Conservation (phyloP, 2,329 filamentous ascomycete species). For the Teratosphaeria zuluensis region DNA sequence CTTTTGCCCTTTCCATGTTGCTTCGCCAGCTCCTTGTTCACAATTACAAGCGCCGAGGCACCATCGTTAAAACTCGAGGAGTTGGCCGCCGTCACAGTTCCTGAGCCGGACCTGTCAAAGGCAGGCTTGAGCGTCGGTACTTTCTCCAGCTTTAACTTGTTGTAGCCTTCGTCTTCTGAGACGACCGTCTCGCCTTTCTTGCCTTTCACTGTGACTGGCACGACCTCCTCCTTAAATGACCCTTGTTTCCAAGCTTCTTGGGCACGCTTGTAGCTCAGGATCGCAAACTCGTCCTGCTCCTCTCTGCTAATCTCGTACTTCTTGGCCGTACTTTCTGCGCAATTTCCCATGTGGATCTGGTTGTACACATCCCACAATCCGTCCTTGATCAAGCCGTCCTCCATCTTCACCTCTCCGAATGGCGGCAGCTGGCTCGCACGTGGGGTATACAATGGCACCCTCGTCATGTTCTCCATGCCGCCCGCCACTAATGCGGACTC, state of each 20-base stretch:
- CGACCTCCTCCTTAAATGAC: constrained; percentile 82
- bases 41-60: constrained; percentile 79
- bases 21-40: constrained; percentile 68
- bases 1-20: constrained; percentile 68
- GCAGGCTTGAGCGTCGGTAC: constrained; percentile 80
- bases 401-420: constrained; percentile 78
- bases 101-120: constrained; percentile 75
- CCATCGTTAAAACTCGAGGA: constrained; percentile 92
- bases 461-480: constrained; percentile 97
- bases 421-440: constrained; percentile 72
- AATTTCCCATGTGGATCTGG: constrained; percentile 96
- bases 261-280: constrained; percentile 78
- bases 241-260: constrained; percentile 79
- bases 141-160: constrained; percentile 79
- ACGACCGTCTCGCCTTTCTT: constrained; percentile 76
- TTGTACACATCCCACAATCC: constrained; percentile 95
- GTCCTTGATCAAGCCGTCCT: constrained; percentile 90
- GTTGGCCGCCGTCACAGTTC: constrained; percentile 90
- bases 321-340: constrained; percentile 89
- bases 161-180: constrained; percentile 78
- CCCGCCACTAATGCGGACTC: constrained; percentile 84
- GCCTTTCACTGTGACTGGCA: constrained; percentile 72
- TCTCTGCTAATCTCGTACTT: constrained; percentile 71
- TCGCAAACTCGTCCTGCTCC: constrained; percentile 84
- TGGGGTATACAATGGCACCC: constrained; percentile 81